Conservation (phyloP, 1,284 basidiomycete species). For the Boletellus dicymbophilus region DNA sequence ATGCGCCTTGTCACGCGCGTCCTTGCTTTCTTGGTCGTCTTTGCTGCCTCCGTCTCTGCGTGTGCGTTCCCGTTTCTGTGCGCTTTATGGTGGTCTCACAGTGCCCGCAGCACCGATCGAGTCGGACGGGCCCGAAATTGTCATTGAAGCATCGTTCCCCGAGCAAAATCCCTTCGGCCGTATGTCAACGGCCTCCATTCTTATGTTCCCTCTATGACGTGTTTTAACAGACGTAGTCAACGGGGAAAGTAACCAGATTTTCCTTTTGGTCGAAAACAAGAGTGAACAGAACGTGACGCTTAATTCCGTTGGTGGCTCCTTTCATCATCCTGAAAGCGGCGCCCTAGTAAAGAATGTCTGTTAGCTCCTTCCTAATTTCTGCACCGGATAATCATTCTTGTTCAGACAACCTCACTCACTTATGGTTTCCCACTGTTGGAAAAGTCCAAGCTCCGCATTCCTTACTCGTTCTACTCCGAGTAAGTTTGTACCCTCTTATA, state of each 20-base stretch:
- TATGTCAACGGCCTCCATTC: constrained; percentile 44
- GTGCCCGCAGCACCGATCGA: constrained; percentile 16
- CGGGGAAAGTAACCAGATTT: constrained; percentile 78
- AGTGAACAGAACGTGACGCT: constrained; percentile 78
- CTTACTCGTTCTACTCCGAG: constrained; percentile 85
- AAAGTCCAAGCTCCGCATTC: constrained; percentile 68
- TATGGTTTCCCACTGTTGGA: constrained; percentile 64
- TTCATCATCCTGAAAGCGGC: constrained; percentile 69
- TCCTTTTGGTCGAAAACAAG: constrained; percentile 73
- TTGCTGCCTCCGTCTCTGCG: constrained; percentile 23
- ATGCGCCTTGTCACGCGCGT: constrained; percentile 26
- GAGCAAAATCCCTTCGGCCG: constrained; percentile 82
- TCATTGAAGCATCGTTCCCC: constrained; percentile 68
- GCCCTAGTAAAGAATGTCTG: constrained; percentile 75
- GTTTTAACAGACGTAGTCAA: constrained; percentile 72
- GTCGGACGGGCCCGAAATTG: constrained; percentile 49
- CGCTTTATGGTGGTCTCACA: constrained; percentile 5
- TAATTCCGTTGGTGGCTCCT: constrained; percentile 67
- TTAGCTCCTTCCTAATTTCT: constrained; percentile 14
- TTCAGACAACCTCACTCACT: constrained; percentile 61
- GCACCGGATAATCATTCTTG: constrained; percentile 3
- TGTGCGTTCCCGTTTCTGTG: constrained; percentile 21
- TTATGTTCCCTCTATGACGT: constrained; percentile 14
- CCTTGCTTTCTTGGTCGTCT: constrained; percentile 18
- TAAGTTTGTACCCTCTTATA: constrained; percentile 42